These are phyloP conservation scores for Porodaedalea pini DNA, from an alignment of 1,284 basidiomycete genomes.

Conservation along the genomic window DNA sequence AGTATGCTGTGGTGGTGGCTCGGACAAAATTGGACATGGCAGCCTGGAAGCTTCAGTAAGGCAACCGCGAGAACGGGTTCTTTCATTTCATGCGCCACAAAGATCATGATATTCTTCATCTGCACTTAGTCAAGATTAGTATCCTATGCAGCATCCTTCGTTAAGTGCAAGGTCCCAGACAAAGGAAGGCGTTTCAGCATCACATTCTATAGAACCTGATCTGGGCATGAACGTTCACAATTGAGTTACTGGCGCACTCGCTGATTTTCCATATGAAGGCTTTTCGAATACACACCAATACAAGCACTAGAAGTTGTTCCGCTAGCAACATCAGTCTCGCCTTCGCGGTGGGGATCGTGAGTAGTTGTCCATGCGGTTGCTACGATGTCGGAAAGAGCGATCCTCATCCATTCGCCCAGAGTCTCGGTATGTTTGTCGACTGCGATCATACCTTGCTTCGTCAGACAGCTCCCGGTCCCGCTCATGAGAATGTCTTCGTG, in stretches of 20 bases:
- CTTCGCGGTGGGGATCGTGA: slow-evolving; percentile 8
- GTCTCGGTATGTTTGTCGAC: neutral
- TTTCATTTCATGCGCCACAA: neutral
- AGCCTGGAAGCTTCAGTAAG: neutral
- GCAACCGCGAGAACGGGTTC: neutral
- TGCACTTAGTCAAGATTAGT: neutral
- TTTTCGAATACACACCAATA: neutral
- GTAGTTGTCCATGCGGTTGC: neutral
- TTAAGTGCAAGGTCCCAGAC: neutral
- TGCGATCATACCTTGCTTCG: slow-evolving; percentile 11
- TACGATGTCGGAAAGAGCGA: neutral
- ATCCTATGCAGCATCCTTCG: too few species aligned
- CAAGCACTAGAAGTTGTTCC: neutral
- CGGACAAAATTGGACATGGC: neutral
- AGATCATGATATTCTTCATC: neutral
- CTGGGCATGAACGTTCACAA: neutral
- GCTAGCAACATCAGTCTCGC: neutral
- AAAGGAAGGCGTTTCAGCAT: neutral
- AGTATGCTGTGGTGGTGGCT: neutral
- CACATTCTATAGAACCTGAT: slow-evolving; percentile 5
- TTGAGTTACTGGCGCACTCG: neutral
- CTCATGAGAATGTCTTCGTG: slow-evolving; percentile 3
- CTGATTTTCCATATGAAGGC: neutral
- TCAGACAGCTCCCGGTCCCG: neutral
- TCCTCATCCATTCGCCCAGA: slow-evolving; percentile 2